These are phyloP conservation scores for Chenopodium quinoa DNA, from an alignment of 148 eudicot species.

Conservation along the genomic window DNA sequence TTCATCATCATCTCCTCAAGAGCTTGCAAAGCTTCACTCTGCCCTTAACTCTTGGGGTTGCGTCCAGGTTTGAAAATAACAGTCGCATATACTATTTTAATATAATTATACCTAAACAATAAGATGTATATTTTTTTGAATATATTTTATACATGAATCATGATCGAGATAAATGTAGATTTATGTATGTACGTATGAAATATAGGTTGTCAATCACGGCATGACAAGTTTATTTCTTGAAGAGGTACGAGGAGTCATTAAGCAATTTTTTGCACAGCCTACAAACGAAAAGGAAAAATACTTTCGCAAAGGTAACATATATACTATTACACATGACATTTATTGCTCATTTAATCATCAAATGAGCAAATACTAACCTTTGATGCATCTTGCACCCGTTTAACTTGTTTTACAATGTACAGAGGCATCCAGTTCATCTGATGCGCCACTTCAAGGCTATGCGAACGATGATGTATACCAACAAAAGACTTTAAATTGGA, in stretches of 20 bases:
- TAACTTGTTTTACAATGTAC: no score
- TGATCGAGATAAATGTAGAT: no score
- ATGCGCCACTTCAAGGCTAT: conserved; percentile 32
- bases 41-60: conserved; percentile 47
- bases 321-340: no score
- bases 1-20: conserved; percentile 13
- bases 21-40: conserved; percentile 41
- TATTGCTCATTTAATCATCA: no score
- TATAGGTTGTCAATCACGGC: conserved; percentile 42
- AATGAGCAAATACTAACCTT: no score
- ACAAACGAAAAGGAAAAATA: conserved; percentile 37
- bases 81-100: no score
- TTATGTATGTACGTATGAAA: not conserved
- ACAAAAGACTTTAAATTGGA: conserved; percentile 31
- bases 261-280: conserved; percentile 37
- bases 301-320: not conserved
- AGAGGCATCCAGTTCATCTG: no score
- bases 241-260: conserved; percentile 28
- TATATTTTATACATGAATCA: no score
- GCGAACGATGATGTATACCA: conserved; percentile 30
- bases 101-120: no score
- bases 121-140: no score
- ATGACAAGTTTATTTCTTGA: conserved; percentile 35
- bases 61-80: not conserved
- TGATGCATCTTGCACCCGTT: no score